Percentiles rank a stretch among this genome's conserved stretches.
Conservation (phyloP, 2,329 filamentous ascomycete genomes). For the Diaporthe citrichinensis region DNA sequence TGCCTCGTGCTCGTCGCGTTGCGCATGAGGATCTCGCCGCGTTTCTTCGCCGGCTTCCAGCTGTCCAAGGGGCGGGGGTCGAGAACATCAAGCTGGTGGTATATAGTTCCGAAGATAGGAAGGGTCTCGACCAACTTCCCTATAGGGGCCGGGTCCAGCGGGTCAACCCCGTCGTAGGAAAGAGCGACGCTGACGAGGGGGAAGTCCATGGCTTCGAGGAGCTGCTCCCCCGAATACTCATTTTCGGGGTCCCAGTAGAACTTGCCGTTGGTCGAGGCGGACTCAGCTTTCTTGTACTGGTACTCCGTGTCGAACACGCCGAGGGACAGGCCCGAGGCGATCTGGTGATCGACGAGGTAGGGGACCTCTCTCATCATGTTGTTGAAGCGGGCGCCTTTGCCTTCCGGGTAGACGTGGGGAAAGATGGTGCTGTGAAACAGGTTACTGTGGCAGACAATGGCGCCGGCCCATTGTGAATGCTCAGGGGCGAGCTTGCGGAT, state of each 20-base stretch:
- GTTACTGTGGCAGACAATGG: slow-evolving; percentile 48
- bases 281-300: slow-evolving; percentile 44
- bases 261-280: slow-evolving; percentile 44
- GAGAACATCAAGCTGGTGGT: slow-evolving; percentile 43
- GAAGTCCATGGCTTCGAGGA: slow-evolving; percentile 52
- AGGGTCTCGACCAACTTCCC: slow-evolving; percentile 3
- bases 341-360: slow-evolving; percentile 43
- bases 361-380: slow-evolving; percentile 15
- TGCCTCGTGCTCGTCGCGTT: slow-evolving; percentile 47
- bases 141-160: slow-evolving; percentile 41
- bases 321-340: slow-evolving; percentile 44
- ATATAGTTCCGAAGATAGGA: slow-evolving; percentile 25
- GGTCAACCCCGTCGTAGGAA: slow-evolving; percentile 46
- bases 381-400: slow-evolving; percentile 42
- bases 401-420: slow-evolving; percentile 43
- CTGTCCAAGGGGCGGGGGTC: slow-evolving; percentile 45
- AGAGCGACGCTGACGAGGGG: slow-evolving; percentile 50
- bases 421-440: slow-evolving; percentile 46
- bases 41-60: slow-evolving; percentile 42
- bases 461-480: slow-evolving; percentile 46
- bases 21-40: slow-evolving; percentile 47
- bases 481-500: slow-evolving; percentile 47
- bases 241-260: slow-evolving; percentile 49
- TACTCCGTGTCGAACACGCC: slow-evolving; percentile 48
- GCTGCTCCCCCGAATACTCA: slow-evolving; percentile 37